Percentiles rank a stretch among this genome's conserved stretches.
Evolutionary conservation across 345 rosid species (phyloP).

Genomic region (Eucalyptus cladocalyx): DNA sequence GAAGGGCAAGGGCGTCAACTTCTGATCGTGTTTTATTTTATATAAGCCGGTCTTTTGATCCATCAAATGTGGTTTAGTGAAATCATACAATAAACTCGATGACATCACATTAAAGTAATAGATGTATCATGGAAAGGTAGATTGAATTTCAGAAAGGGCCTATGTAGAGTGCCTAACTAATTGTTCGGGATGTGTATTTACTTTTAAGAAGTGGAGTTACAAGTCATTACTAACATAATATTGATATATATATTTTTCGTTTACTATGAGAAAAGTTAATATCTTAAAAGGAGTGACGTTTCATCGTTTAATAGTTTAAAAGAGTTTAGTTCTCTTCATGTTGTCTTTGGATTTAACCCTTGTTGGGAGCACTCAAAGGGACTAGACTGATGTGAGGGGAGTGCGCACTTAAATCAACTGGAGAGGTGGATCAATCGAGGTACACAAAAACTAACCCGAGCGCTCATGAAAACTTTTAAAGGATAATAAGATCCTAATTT

Average conservation of each 20-base stretch:
- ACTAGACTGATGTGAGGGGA: not conserved
- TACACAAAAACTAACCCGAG: not conserved
- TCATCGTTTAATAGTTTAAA: not conserved
- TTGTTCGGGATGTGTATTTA: accelerated
- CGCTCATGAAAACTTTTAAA: not conserved
- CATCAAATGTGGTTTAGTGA: not conserved
- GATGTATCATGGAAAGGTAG: not conserved
- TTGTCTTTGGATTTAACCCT: not conserved
- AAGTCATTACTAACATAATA: not conserved
- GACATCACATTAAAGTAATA: not conserved
- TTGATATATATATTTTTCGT: not conserved
- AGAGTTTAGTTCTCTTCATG: not conserved
- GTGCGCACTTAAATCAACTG: not conserved
- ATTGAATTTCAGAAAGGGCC: not conserved
- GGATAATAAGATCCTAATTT: too few relatives aligned
- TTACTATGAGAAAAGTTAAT: not conserved
- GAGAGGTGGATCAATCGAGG: not conserved
- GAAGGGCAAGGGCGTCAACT: not conserved
- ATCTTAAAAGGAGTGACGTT: not conserved
- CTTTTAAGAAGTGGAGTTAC: not conserved
- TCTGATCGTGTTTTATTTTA: not conserved
- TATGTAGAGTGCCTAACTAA: not conserved
- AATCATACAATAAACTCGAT: not conserved
- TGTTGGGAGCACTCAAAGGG: not conserved
- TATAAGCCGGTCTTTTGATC: not conserved